These are phyloP conservation scores for Pestalotiopsis sp. DNA, from an alignment of 2,329 filamentous ascomycete species.

Conservation along the genomic window DNA sequence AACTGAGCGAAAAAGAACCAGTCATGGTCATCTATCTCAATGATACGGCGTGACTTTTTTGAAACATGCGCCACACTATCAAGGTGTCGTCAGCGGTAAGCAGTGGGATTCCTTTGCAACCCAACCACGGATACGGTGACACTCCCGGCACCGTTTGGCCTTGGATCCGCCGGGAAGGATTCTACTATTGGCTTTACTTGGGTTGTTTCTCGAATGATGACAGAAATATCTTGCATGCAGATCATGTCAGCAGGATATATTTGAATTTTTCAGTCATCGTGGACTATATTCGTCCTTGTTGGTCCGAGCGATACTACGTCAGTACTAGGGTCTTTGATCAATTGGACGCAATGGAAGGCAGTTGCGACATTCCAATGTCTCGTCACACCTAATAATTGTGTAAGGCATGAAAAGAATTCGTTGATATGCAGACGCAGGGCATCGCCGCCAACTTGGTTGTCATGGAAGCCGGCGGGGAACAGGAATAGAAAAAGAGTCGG, in stretches of 20 bases:
- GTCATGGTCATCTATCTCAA: neutral
- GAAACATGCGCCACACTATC: neutral
- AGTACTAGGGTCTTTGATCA: neutral
- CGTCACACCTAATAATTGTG: neutral
- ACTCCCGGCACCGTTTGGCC: neutral
- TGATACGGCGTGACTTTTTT: conserved; percentile 2
- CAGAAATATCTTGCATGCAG: neutral
- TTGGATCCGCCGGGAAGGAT: conserved; percentile 3
- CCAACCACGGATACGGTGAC: neutral
- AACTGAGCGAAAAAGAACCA: neutral
- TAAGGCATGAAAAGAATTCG: conserved; percentile 10
- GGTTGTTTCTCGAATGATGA: neutral
- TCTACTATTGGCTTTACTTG: neutral
- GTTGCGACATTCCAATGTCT: neutral
- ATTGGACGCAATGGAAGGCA: neutral
- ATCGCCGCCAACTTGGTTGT: conserved; percentile 3
- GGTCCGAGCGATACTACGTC: conserved; percentile 7
- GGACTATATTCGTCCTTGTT: neutral
- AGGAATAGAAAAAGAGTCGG: conserved; percentile 14
- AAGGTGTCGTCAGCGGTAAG: conserved; percentile 2
- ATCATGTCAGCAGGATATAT: neutral
- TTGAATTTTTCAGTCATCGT: neutral
- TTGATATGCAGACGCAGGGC: conserved; percentile 5
- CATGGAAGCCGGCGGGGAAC: conserved; percentile 10
- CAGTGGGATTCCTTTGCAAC: neutral